Conservation (phyloP, 805 yeast species). For the Jamesozyma lodderae region DNA sequence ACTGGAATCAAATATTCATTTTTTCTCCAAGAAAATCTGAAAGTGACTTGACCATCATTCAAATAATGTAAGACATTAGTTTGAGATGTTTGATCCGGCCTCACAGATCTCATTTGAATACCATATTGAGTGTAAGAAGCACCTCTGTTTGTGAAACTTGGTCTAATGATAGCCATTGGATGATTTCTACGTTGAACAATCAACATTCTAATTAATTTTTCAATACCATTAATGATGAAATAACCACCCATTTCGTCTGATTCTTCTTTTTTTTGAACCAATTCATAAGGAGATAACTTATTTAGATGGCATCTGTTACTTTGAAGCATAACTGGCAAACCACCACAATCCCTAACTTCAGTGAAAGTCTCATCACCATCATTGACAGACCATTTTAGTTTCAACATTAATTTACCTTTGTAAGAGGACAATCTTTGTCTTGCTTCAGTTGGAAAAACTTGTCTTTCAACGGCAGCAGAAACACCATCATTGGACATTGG, state of each 20-base stretch:
- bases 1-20: constrained; percentile 93
- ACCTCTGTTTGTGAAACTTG: constrained; percentile 91
- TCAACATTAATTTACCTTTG: constrained; percentile 66
- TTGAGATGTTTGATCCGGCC: constrained; percentile 97
- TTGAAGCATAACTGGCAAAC: constrained; percentile 82
- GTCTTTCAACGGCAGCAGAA: constrained; percentile 62
- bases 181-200: constrained; percentile 96
- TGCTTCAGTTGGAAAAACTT: constrained; percentile 75
- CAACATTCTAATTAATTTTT: constrained; percentile 91
- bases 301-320: constrained; percentile 88
- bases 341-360: constrained; percentile 86
- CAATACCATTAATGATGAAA: constrained; percentile 93
- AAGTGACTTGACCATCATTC: constrained; percentile 91
- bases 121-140: constrained; percentile 81
- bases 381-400: constrained; percentile 78
- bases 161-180: constrained; percentile 95
- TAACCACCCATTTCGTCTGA: constrained; percentile 95
- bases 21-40: constrained; percentile 94
- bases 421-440: constrained; percentile 85
- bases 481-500: constrained; percentile 55
- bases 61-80: constrained; percentile 95
- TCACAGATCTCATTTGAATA: constrained; percentile 85
- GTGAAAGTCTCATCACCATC: constrained; percentile 67
- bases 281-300: constrained; percentile 69
- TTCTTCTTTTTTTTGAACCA: constrained; percentile 77